Evolutionary conservation across 148 eudicot species (phyloP).

Genomic region (Fagopyrum esculentum): DNA sequence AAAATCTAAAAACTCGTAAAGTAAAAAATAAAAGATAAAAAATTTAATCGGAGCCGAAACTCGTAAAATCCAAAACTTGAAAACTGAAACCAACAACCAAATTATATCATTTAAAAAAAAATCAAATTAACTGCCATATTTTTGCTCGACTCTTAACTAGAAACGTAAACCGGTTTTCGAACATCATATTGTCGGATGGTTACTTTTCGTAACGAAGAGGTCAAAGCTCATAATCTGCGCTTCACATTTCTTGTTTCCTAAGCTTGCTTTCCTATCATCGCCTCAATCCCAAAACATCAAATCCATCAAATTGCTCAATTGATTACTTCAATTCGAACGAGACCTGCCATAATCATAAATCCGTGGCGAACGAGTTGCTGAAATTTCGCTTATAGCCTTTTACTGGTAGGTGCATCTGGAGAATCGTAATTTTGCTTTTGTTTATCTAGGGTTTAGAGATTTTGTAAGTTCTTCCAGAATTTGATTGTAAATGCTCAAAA

Average conservation of each 20-base stretch:
- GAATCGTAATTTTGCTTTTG: neutral
- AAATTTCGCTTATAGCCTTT: neutral
- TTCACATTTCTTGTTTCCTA: neutral
- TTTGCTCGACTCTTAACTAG: neutral
- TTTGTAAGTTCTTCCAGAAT: neutral
- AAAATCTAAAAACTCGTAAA: no score
- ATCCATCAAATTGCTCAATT: neutral
- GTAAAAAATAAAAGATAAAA: no score
- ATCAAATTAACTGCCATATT: no score
- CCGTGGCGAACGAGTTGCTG: neutral
- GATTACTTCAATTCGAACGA: neutral
- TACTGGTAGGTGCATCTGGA: constrained; percentile 5
- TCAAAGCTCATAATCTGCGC: neutral
- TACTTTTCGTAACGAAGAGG: constrained; percentile 2
- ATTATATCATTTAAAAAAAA: no score
- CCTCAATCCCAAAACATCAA: neutral
- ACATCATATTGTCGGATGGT: neutral
- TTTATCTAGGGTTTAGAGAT: constrained; percentile 7
- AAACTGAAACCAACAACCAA: no score
- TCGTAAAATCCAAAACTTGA: no score
- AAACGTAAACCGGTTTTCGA: neutral
- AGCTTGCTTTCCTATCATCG: neutral
- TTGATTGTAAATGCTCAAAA: neutral
- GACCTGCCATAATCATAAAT: neutral
- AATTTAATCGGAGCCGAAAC: no score